These are phyloP conservation scores for Globisporangium ultimum DNA, from an alignment of 352 stramenopile genomes.

Conservation along the genomic window DNA sequence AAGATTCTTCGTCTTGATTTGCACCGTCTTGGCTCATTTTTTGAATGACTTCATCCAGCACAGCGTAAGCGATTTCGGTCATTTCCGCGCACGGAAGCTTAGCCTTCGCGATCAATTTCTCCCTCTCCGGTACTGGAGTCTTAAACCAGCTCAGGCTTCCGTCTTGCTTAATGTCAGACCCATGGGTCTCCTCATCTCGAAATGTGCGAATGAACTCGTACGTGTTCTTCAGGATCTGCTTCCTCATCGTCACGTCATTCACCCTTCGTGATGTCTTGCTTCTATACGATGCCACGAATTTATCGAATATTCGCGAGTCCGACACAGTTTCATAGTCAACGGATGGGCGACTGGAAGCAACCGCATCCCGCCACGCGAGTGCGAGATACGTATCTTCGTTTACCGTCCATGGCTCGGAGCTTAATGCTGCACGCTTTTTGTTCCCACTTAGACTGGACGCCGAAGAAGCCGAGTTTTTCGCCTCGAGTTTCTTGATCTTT, in stretches of 20 bases:
- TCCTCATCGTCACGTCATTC: not conserved
- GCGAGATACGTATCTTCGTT: too few relatives aligned
- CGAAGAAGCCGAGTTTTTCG: too few relatives aligned
- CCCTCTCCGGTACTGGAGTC: constrained; percentile 8
- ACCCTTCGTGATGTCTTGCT: constrained; percentile 2
- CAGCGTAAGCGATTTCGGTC: constrained; percentile 3
- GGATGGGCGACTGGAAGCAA: too few relatives aligned
- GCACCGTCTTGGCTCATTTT: not conserved
- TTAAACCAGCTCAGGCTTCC: constrained; percentile 6
- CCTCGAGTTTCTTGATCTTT: constrained; percentile 1
- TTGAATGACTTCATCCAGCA: constrained; percentile 3
- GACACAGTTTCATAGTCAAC: too few relatives aligned
- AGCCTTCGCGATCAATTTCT: constrained; percentile 1
- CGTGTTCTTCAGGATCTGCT: constrained; percentile 3
- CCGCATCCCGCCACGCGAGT: too few relatives aligned
- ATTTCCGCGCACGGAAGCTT: constrained; percentile 10
- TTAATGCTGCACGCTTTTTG: too few relatives aligned
- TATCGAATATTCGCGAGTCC: constrained; percentile 5
- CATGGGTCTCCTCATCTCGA: not conserved
- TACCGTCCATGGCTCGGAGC: too few relatives aligned
- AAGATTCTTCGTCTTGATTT: not conserved
- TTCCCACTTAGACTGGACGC: too few relatives aligned
- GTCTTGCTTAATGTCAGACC: too few relatives aligned
- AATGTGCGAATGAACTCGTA: constrained; percentile 5
- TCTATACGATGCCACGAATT: constrained; percentile 8